A percentile compares a stretch with the other conserved stretches of the same genome.
phyloP scores from a whole-genome alignment of 2,329 filamentous ascomycete species.

The Venturia effusa region DNA sequence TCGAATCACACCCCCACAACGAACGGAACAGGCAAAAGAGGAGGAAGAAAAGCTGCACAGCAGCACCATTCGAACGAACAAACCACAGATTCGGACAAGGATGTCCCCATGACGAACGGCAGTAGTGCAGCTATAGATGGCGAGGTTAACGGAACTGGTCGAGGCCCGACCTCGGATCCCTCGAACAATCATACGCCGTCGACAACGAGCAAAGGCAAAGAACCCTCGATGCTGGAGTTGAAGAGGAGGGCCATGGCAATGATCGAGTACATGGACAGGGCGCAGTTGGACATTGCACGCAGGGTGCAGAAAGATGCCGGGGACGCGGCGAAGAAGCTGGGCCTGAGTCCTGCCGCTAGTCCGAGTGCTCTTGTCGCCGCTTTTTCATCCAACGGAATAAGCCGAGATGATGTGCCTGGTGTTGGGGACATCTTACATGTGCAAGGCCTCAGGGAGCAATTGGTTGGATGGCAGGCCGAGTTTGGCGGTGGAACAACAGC shows the following conservation, averaged over 20 bases:
- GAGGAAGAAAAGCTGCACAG: neutral
- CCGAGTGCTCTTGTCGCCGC: conserved; percentile 42
- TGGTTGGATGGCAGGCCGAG: conserved; percentile 77
- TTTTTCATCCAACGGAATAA: conserved; percentile 33
- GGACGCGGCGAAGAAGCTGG: conserved; percentile 14
- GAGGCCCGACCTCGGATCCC: conserved; percentile 3
- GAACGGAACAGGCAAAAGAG: neutral
- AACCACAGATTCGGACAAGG: conserved; percentile 2
- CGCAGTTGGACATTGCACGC: conserved; percentile 15
- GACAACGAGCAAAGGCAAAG: conserved; percentile 1
- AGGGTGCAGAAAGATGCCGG: conserved; percentile 10
- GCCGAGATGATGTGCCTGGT: conserved; percentile 41
- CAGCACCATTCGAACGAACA: neutral
- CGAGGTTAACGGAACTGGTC: neutral
- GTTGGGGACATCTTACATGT: conserved; percentile 79
- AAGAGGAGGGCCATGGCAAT: conserved; percentile 11
- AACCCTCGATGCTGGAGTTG: conserved; percentile 10
- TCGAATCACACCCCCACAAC: neutral
- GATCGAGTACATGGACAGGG: conserved; percentile 12
- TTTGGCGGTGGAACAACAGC: conserved; percentile 32
- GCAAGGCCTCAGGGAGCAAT: conserved; percentile 32
- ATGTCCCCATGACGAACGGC: neutral
- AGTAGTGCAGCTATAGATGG: neutral
- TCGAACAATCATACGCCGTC: neutral
- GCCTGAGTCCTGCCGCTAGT: conserved; percentile 38